These are phyloP conservation scores for Cryptococcus sp. DNA, from an alignment of 1,284 basidiomycete genomes.

Conservation along the genomic window DNA sequence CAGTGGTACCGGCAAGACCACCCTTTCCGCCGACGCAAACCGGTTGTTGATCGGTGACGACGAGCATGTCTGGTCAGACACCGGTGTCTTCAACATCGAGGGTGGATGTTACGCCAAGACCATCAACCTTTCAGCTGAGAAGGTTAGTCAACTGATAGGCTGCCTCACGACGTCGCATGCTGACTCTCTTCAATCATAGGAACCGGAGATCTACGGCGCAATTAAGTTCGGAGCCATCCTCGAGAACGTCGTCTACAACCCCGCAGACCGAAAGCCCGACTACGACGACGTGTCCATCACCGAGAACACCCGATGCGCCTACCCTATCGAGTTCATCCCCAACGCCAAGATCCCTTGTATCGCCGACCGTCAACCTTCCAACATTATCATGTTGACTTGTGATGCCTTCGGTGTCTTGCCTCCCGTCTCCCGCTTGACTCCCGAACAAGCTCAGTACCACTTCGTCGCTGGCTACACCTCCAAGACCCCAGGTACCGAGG, in stretches of 20 bases:
- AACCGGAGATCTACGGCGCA: slow-evolving; percentile 96
- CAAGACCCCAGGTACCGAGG: slow-evolving; percentile 86
- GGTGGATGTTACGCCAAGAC: slow-evolving; percentile 99
- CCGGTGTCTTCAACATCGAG: slow-evolving; percentile 99
- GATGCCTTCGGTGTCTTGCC: slow-evolving; percentile 98
- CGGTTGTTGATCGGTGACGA: slow-evolving; percentile 93
- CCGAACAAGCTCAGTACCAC: slow-evolving; percentile 96
- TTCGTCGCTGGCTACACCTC: slow-evolving; percentile 97
- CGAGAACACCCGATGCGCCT: slow-evolving; percentile 98
- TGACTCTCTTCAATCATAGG: slow-evolving; percentile 55
- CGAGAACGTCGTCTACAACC: slow-evolving; percentile 98
- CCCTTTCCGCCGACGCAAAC: slow-evolving; percentile 88
- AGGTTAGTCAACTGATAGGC: slow-evolving; percentile 31
- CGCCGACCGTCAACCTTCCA: slow-evolving; percentile 74
- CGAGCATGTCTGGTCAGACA: slow-evolving; percentile 97
- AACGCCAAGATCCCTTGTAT: slow-evolving; percentile 92
- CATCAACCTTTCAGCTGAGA: slow-evolving; percentile 93
- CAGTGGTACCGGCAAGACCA: slow-evolving; percentile 97
- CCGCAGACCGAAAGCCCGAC: slow-evolving; percentile 79
- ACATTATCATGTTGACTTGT: slow-evolving; percentile 98
- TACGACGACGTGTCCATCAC: slow-evolving; percentile 97
- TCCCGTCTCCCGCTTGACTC: slow-evolving; percentile 88
- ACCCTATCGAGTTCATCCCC: slow-evolving; percentile 95
- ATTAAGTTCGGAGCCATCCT: slow-evolving; percentile 95
- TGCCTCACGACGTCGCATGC: slow-evolving; percentile 5